Conservation (phyloP, 306 rosid genomes). For the Adenanthera pavonina region DNA sequence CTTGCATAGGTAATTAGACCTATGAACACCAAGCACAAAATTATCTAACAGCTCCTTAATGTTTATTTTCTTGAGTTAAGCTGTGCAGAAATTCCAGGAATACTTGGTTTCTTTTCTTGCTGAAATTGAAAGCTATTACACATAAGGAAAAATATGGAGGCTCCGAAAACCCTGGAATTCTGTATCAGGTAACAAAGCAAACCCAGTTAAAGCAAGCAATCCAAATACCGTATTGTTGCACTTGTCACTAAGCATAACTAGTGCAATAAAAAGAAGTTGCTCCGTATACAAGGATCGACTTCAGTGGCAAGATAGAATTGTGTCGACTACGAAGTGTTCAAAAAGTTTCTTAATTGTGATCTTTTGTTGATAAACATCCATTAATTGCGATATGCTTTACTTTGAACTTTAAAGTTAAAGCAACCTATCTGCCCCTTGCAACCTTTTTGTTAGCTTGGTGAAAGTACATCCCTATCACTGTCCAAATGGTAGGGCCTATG, state of each 20-base stretch:
- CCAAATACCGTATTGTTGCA: neutral
- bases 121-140: neutral
- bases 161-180: neutral
- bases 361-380: neutral
- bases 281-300: neutral
- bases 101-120: neutral
- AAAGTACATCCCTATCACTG: conserved; percentile 19
- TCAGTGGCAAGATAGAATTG: neutral
- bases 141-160: neutral
- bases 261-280: neutral
- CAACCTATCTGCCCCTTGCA: neutral
- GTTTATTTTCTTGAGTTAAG: neutral
- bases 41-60: neutral
- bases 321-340: neutral
- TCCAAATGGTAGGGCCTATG: conserved; percentile 2
- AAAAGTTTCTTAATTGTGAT: neutral
- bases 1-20: no score
- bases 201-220: conserved; percentile 3
- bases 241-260: neutral
- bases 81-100: neutral
- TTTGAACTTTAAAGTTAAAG: neutral
- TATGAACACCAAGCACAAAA: neutral
- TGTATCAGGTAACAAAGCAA: neutral
- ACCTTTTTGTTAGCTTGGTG: neutral
- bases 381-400: neutral